phyloP scores from a whole-genome alignment of 2,329 filamentous ascomycete genomes.

The Huntiella omanensis region DNA sequence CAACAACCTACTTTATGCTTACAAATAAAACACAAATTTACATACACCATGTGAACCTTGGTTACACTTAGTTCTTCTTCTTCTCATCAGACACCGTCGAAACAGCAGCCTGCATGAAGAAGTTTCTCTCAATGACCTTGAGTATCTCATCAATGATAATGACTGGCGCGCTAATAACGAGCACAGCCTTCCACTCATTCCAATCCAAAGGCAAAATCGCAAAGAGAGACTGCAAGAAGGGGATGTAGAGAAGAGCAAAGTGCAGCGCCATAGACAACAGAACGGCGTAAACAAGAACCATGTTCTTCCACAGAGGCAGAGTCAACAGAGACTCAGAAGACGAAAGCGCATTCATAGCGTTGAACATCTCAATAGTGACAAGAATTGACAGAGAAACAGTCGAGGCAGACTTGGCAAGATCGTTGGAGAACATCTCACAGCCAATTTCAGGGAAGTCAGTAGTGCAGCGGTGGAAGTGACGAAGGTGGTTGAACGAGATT shows the following conservation, averaged over 20 bases:
- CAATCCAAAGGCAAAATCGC: constrained; percentile 73
- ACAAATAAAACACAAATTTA: no score
- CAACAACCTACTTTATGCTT: no score
- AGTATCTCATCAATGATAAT: constrained; percentile 72
- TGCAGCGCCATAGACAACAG: constrained; percentile 82
- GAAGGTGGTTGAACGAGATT: constrained; percentile 74
- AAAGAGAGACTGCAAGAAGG: constrained; percentile 74
- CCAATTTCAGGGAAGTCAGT: constrained; percentile 73
- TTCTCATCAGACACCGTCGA: constrained; percentile 23
- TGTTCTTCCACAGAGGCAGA: constrained; percentile 92
- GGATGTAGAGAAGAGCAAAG: constrained; percentile 83
- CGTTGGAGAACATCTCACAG: constrained; percentile 77
- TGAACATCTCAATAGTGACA: constrained; percentile 98
- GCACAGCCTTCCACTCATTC: constrained; percentile 81
- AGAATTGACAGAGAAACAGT: constrained; percentile 83
- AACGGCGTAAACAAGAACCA: constrained; percentile 95
- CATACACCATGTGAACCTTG: no score
- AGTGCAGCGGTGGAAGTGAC: constrained; percentile 87
- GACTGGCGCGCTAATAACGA: constrained; percentile 76
- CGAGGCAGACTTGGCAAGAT: constrained; percentile 73
- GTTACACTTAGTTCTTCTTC: constrained; percentile 23
- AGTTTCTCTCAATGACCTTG: constrained; percentile 55
- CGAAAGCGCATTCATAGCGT: constrained; percentile 94
- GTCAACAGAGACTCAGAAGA: constrained; percentile 88
- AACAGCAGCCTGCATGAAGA: constrained; percentile 35